phyloP scores from a whole-genome alignment of 2,329 filamentous ascomycete species.

The Botrytis elliptica region DNA sequence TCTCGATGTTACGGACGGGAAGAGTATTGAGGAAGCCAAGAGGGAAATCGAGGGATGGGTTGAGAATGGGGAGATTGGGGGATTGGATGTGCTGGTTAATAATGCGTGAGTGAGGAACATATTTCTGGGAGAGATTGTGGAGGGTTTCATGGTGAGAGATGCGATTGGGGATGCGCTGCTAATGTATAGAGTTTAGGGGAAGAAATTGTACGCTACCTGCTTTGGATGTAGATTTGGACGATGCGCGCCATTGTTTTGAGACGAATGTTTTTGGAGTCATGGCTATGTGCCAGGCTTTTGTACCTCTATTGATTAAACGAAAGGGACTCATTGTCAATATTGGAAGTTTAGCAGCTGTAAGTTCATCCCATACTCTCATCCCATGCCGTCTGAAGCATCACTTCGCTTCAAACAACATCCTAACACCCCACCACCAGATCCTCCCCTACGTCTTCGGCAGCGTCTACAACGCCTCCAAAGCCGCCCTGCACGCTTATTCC shows the following conservation, averaged over 20 bases:
- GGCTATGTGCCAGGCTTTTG: conserved; percentile 46
- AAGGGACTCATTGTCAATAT: conserved; percentile 35
- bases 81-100: conserved; percentile 87
- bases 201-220: conserved; percentile 32
- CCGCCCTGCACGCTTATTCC: conserved; percentile 50
- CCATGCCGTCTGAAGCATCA: background rate
- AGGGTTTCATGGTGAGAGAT: background rate
- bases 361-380: background rate
- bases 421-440: conserved; percentile 46
- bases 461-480: conserved; percentile 93
- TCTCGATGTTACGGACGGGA: conserved; percentile 43
- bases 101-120: conserved; percentile 57
- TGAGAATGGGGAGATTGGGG: conserved; percentile 53
- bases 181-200: conserved; percentile 24
- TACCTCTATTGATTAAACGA: conserved; percentile 38
- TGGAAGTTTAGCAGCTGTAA: conserved; percentile 41
- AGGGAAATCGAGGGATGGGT: conserved; percentile 36
- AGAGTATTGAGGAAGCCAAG: conserved; percentile 31
- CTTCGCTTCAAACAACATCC: background rate
- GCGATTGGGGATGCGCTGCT: background rate
- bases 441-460: conserved; percentile 80
- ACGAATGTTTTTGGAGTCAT: conserved; percentile 45
- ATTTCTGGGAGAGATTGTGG: background rate
- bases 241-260: conserved; percentile 39
- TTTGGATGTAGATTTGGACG: conserved; percentile 39